Evolutionary conservation across 768 basidiomycete genomes (phyloP).

Genomic region (Termitomyces sp.): DNA sequence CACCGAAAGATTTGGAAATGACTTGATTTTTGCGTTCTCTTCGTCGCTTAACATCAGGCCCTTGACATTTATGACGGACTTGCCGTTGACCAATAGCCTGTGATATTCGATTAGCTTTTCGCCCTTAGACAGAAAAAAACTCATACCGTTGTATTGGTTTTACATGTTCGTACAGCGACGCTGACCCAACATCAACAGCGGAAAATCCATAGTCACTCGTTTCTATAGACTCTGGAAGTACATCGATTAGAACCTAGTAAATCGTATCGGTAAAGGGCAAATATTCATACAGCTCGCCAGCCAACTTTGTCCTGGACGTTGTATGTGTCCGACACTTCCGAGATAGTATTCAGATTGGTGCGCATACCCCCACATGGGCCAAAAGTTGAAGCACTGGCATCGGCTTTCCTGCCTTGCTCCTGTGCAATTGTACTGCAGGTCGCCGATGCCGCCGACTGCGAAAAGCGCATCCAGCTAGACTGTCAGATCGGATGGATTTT

Average conservation of each 20-base stretch:
- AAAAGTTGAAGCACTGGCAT: constrained; percentile 61
- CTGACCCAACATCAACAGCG: constrained; percentile 60
- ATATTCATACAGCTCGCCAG: constrained; percentile 71
- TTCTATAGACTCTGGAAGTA: constrained; percentile 42
- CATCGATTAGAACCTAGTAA: constrained; percentile 30
- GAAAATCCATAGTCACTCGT: constrained; percentile 62
- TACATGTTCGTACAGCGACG: constrained; percentile 62
- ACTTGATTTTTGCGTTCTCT: constrained; percentile 47
- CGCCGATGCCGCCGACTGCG: constrained; percentile 51
- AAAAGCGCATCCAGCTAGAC: background rate
- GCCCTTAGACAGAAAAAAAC: too few species aligned
- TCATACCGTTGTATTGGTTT: constrained; percentile 51
- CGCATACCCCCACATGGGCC: constrained; percentile 70
- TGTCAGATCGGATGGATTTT: too few species aligned
- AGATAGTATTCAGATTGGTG: background rate
- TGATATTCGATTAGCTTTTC: background rate
- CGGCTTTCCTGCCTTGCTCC: constrained; percentile 62
- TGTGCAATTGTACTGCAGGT: constrained; percentile 56
- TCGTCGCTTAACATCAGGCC: constrained; percentile 43
- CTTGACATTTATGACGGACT: constrained; percentile 42
- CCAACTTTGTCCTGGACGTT: constrained; percentile 23
- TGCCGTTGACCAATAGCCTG: constrained; percentile 69
- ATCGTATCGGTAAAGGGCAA: constrained; percentile 47
- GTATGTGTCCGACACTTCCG: too few species aligned
- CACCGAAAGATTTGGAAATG: constrained; percentile 79